These are phyloP conservation scores for Ascochyta viciae-villosae DNA, from an alignment of 2,329 filamentous ascomycete genomes.

Conservation along the genomic window DNA sequence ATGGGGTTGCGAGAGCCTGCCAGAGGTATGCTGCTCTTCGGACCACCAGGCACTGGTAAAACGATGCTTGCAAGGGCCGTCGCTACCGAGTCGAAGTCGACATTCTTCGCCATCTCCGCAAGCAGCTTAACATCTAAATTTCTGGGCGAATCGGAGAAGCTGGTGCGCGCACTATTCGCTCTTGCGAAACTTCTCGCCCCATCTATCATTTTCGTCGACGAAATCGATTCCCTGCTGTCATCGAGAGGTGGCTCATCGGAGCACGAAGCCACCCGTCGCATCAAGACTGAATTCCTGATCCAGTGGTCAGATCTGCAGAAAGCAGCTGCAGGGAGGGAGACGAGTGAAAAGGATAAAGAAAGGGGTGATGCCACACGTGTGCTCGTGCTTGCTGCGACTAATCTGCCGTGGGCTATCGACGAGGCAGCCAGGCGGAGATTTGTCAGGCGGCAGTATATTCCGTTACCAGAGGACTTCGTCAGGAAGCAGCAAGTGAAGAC, in stretches of 20 bases:
- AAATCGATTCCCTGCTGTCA: constrained; percentile 93
- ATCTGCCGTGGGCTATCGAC: constrained; percentile 96
- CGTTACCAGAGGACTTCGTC: constrained; percentile 84
- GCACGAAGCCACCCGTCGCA: constrained; percentile 89
- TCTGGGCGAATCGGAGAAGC: constrained; percentile 93
- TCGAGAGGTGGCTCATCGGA: constrained; percentile 83
- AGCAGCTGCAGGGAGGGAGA: constrained; percentile 85
- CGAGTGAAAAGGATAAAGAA: constrained; percentile 69
- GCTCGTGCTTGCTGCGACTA: constrained; percentile 92
- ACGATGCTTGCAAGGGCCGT: constrained; percentile 97
- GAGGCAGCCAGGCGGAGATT: constrained; percentile 91
- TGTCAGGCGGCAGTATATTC: constrained; percentile 93
- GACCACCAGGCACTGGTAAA: constrained; percentile 96
- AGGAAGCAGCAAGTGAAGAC: constrained; percentile 79
- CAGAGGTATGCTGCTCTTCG: constrained; percentile 93
- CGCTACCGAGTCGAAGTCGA: constrained; percentile 91
- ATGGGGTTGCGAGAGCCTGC: constrained; percentile 94
- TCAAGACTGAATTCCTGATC: constrained; percentile 97
- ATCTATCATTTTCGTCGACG: constrained; percentile 97
- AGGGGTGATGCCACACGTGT: constrained; percentile 85
- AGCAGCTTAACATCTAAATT: constrained; percentile 96
- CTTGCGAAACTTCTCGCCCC: constrained; percentile 90
- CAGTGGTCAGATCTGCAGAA: constrained; percentile 95
- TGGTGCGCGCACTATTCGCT: constrained; percentile 88
- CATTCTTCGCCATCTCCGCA: constrained; percentile 96